Evolutionary conservation across 2,329 filamentous ascomycete species (phyloP).

Genomic region (Sporothrix sp.): DNA sequence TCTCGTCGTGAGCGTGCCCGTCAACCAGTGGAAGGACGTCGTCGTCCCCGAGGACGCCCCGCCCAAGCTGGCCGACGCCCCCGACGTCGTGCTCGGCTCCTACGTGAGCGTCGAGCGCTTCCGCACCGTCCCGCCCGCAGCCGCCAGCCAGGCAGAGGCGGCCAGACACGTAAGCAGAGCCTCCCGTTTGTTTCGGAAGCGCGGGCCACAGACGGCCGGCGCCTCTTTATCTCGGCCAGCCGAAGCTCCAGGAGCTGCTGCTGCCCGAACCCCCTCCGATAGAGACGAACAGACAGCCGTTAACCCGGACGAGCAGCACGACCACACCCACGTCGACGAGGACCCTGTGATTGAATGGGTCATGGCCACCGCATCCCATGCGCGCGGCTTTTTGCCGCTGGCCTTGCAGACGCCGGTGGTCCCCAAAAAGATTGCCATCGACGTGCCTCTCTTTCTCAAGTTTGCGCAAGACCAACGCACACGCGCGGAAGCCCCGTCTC

Average conservation of each 20-base stretch:
- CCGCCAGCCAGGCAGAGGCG: not conserved
- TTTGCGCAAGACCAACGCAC: constrained; percentile 48
- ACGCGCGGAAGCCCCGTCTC: too few species aligned
- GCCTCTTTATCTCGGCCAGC: too few species aligned
- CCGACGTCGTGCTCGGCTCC: constrained; percentile 43
- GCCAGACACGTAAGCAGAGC: not conserved
- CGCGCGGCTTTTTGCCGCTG: constrained; percentile 54
- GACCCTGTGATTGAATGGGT: constrained; percentile 66
- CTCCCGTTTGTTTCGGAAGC: too few species aligned
- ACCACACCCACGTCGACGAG: too few species aligned
- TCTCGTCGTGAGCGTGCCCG: constrained; percentile 47
- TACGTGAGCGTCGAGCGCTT: constrained; percentile 60
- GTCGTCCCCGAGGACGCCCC: constrained; percentile 10
- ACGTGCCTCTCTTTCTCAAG: constrained; percentile 57
- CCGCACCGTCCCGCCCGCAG: constrained; percentile 28
- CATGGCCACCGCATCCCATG: constrained; percentile 68
- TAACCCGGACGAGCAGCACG: too few species aligned
- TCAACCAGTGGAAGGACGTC: constrained; percentile 30
- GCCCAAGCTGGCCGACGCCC: constrained; percentile 29
- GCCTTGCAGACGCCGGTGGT: constrained; percentile 56
- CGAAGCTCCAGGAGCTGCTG: too few species aligned
- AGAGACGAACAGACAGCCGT: too few species aligned
- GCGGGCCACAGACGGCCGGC: too few species aligned
- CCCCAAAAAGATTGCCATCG: constrained; percentile 55
- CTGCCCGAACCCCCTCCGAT: too few species aligned